These are phyloP conservation scores for Backusella tuberculispora DNA, from an alignment of 192 early-diverging fungal genomes.

Conservation along the genomic window DNA sequence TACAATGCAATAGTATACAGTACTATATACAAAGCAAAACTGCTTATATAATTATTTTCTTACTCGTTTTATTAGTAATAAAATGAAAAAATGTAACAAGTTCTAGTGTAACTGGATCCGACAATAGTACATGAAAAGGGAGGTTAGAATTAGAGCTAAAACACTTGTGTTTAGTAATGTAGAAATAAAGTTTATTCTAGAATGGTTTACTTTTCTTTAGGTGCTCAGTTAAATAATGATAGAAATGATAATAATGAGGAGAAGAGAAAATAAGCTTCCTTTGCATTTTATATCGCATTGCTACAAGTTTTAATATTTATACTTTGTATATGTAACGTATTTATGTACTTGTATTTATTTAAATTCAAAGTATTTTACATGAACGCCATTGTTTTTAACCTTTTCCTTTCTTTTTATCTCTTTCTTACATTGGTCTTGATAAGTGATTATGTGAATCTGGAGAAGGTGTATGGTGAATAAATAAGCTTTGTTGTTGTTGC, in stretches of 20 bases:
- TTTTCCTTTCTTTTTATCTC: neutral
- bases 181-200: neutral
- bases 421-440: neutral
- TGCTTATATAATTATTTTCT: too few relatives aligned
- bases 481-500: neutral
- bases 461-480: neutral
- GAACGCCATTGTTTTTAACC: neutral
- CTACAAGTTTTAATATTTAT: neutral
- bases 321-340: neutral
- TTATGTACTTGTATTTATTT: neutral
- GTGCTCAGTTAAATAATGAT: neutral
- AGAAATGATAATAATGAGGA: neutral
- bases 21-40: too few relatives aligned
- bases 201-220: neutral
- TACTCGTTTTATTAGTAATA: too few relatives aligned
- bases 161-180: neutral
- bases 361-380: slow-evolving; percentile 1
- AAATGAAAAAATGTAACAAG: too few relatives aligned
- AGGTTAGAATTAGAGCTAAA: too few relatives aligned
- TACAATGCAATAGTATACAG: too few relatives aligned
- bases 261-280: neutral
- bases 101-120: too few relatives aligned
- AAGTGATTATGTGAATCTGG: neutral
- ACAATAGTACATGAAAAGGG: too few relatives aligned
- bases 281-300: neutral